Conservation (phyloP, 257 asterid genomes). For the Buddleja alternifolia region DNA sequence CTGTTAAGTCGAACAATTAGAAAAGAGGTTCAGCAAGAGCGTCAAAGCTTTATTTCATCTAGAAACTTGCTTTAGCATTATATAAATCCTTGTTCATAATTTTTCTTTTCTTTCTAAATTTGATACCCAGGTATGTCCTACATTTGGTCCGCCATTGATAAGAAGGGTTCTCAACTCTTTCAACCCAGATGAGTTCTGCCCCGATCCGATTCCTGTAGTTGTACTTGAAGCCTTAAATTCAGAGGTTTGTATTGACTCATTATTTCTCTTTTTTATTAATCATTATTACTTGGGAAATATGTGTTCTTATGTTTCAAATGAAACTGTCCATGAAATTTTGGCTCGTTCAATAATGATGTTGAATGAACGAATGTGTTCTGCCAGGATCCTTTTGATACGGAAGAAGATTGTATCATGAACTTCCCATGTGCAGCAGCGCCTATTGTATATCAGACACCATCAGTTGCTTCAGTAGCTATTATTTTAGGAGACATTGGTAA, state of each 20-base stretch:
- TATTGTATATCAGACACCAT: slow-evolving; percentile 57
- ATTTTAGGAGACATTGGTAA: slow-evolving; percentile 46
- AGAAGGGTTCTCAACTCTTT: slow-evolving; percentile 67
- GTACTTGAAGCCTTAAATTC: slow-evolving; percentile 71
- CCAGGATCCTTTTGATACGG: slow-evolving; percentile 53
- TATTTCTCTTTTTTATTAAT: not conserved
- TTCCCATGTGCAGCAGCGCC: slow-evolving; percentile 71
- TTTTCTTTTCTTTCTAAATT: slow-evolving; percentile 7
- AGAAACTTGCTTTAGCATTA: not conserved
- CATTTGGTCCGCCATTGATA: slow-evolving; percentile 62
- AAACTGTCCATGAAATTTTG: not conserved
- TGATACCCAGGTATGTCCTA: slow-evolving; percentile 70
- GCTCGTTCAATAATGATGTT: not conserved
- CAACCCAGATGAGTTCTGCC: slow-evolving; percentile 82
- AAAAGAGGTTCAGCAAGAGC: slow-evolving; percentile 60
- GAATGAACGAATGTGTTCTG: not conserved
- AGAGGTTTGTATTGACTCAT: slow-evolving; percentile 44
- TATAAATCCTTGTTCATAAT: slow-evolving; percentile 13
- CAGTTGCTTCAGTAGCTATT: slow-evolving; percentile 42
- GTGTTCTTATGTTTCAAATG: no score
- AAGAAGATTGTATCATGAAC: slow-evolving; percentile 48
- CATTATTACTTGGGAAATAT: no score
- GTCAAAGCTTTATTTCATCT: slow-evolving; percentile 14
- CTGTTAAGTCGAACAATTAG: slow-evolving; percentile 59
- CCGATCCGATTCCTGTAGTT: slow-evolving; percentile 66